Evolutionary conservation across 2,329 filamentous ascomycete species (phyloP).

Genomic region (Colletotrichum chrysophilum): DNA sequence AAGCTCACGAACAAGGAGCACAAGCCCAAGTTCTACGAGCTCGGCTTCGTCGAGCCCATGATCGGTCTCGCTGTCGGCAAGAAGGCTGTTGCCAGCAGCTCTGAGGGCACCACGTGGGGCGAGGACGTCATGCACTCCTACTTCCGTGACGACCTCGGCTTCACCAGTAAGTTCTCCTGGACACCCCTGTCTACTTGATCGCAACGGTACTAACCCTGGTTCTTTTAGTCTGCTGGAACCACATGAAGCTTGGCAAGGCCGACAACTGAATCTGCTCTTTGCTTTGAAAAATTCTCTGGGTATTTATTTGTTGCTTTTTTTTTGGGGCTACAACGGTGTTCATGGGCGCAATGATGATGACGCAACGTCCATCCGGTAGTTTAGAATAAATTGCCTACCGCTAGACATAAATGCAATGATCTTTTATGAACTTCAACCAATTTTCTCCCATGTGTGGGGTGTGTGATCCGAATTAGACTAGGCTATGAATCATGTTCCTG

Average conservation of each 20-base stretch:
- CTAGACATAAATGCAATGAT: background rate
- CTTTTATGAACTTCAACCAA: background rate
- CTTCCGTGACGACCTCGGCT: conserved; percentile 73
- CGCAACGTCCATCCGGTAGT: background rate
- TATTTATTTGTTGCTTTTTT: background rate
- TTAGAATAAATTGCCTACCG: background rate
- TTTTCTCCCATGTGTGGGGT: background rate
- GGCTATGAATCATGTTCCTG: background rate
- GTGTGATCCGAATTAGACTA: background rate
- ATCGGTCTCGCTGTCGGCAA: conserved; percentile 77
- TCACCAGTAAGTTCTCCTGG: conserved; percentile 56
- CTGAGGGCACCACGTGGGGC: conserved; percentile 62
- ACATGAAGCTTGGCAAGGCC: conserved; percentile 47
- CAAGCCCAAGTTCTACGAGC: conserved; percentile 50
- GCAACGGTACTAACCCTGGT: conserved; percentile 20
- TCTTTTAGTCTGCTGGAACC: conserved; percentile 59
- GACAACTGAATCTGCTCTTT: background rate
- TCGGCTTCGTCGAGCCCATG: conserved; percentile 64
- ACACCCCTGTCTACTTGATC: background rate
- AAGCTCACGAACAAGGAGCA: conserved; percentile 34
- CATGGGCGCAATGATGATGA: conserved; percentile 4
- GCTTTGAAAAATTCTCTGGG: background rate
- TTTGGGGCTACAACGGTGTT: background rate
- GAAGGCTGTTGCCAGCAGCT: conserved; percentile 68
- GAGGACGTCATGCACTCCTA: conserved; percentile 67